Base-by-base conservation (phyloP, 2,329 filamentous ascomycete species). In the Apiospora sp. region DNA sequence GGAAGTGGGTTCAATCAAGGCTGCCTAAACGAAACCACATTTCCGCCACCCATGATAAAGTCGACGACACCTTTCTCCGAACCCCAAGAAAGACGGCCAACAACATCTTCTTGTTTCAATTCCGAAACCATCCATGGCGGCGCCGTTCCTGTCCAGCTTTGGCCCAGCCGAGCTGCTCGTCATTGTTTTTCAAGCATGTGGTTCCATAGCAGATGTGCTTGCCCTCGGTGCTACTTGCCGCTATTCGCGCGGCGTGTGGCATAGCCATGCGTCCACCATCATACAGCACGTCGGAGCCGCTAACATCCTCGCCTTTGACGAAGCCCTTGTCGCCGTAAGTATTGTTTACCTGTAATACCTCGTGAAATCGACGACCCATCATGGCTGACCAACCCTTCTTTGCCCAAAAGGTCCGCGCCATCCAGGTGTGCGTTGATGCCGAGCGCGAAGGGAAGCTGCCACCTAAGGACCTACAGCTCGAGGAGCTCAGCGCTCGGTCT, bases 391-490 rank as follows among this genome's bases (percentile, higher is more conserved):
- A 14, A 46, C 12, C 6, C 6, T 10, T 6, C 16, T 1, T 19
- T 19, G 3, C 4, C 16, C 14, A 30, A 46, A 46, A 46, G 44
- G 14, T 14, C 49, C 49, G 49, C 49, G 49, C 49, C 10, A 54
- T 54, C n/a, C 49, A 54, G 49, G n/a, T 54, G n/a, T 54, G 49
- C 49, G 8, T 54, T 10, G 49, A 54, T 27, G 49, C 49, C 13
- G 49, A 54, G 49, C 49, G 24, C 49, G n/a, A 54, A n/a, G 49
- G 24, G 49, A 14, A 54, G n/a, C 49, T 54, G n/a, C 49, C 49
- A 12, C 49, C 49, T 14, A 13, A 10, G 19, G 49, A 54, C 7
- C n/a, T 54, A n/a, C 49, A 27, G 49, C 49, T 54, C 24, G 49
- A 54, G 7, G 49, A 54, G 2, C 7, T 54, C n/a, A 54, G 49